phyloP scores from a whole-genome alignment of 2,329 filamentous ascomycete species.

The Pseudocercospora fijiensis region DNA sequence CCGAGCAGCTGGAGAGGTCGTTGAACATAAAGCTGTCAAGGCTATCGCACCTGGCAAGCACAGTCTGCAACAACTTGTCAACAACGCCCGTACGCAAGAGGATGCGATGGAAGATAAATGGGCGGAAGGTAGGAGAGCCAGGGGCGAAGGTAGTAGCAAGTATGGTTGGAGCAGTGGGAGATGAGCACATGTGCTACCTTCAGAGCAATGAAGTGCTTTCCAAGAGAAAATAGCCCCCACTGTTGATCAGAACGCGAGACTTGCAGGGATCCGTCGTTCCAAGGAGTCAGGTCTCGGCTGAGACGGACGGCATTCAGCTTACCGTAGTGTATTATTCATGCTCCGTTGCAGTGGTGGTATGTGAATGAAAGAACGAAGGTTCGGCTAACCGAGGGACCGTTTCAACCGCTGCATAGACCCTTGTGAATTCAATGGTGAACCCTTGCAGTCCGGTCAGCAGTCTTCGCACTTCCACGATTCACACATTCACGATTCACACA shows the following conservation, averaged over 20 bases:
- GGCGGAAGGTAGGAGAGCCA: slow-evolving; percentile 73
- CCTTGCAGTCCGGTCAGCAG: neutral
- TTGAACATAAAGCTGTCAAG: slow-evolving; percentile 76
- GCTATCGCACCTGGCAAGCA: slow-evolving; percentile 85
- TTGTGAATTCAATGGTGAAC: too few relatives aligned
- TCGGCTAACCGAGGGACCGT: too few relatives aligned
- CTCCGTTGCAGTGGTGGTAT: too few relatives aligned
- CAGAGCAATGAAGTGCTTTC: neutral
- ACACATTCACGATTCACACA: neutral
- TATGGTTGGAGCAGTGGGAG: slow-evolving; percentile 27
- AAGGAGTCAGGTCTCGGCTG: neutral
- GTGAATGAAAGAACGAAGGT: too few relatives aligned
- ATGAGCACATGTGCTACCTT: neutral
- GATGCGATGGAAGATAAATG: slow-evolving; percentile 92
- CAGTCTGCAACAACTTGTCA: slow-evolving; percentile 82
- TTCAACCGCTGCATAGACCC: too few relatives aligned
- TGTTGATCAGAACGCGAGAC: neutral
- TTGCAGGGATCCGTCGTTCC: neutral
- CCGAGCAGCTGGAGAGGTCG: slow-evolving; percentile 65
- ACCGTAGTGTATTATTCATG: neutral
- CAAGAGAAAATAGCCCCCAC: neutral
- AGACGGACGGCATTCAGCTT: neutral
- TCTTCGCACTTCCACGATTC: neutral
- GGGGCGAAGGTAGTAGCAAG: slow-evolving; percentile 57
- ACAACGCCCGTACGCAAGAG: slow-evolving; percentile 74